Base-by-base conservation (phyloP, 345 rosid species). In the Triadica sebifera region DNA sequence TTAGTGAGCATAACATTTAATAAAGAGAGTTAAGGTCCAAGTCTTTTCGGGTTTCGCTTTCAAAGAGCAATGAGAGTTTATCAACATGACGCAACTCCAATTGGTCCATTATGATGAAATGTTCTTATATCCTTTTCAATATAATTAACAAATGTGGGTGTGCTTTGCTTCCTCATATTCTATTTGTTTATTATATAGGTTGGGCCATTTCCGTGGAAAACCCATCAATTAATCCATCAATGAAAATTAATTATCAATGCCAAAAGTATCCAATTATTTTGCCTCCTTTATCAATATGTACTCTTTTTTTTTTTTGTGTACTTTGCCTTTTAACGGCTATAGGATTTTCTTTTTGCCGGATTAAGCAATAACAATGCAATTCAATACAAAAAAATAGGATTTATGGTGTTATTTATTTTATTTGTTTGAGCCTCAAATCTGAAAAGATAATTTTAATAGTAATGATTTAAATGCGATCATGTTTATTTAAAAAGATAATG, bases 11-110 rank as follows among this genome's bases (percentile, higher is more conserved):
- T 2, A 20, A 16, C 10, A 15, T 17, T 3, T 22, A 53, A 70
- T 20, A 45, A 51, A n/a, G 70, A 53, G 34, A 29, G 34, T 29
- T 29, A 29, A 1, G 34, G 34, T 29, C 34, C 2, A 29, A 29
- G 34, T 2, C 34, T 25, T 41, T 38, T 56, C 20, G 47, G 49
- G 22, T 75, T 79, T 79, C 80, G 80, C 79, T 77, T 75, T 77
- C 83, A 59, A 39, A 58, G 47, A 11, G 56, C 80, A 72, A 66
- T n/a, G 10, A 58, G 63, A 64, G 68, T 60, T 58, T 69, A 61
- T 74, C 73, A 17, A 7, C 15, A 25, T 73, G 77, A 70, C 73
- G 73, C 57, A 57, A 50, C 17, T 16, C 16, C 12, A 8, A 43
- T 34, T n/a, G 57, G 37, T 25, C 63, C 51, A 57, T 50, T 5